phyloP scores from a whole-genome alignment of 1,284 basidiomycete genomes.

The Cryptococcus sp. region DNA sequence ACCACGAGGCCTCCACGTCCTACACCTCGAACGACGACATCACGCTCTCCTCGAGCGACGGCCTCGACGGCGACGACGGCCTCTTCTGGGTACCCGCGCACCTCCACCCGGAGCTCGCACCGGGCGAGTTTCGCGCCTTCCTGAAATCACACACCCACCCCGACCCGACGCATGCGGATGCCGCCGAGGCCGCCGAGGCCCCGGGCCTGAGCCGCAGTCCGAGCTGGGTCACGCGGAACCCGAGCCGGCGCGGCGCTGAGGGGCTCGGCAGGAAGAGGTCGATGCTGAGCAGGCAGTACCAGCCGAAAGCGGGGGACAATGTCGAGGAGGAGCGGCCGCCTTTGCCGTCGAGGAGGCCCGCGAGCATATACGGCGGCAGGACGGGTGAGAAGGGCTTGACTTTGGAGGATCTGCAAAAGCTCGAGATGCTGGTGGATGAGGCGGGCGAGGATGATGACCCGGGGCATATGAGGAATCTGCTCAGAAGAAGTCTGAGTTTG shows the following conservation, averaged over 20 bases:
- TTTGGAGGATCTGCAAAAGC: conserved; percentile 83
- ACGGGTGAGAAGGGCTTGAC: conserved; percentile 67
- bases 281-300: conserved; percentile 86
- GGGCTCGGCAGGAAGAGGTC: conserved; percentile 72
- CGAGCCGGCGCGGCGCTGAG: conserved; percentile 50
- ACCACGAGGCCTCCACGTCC: conserved; percentile 15
- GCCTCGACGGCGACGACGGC: conserved; percentile 35
- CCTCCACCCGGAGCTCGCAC: conserved; percentile 94
- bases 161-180: conserved; percentile 56
- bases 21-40: conserved; percentile 46
- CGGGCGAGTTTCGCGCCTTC: conserved; percentile 90
- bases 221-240: conserved; percentile 40
- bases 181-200: conserved; percentile 31
- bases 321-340: conserved; percentile 65
- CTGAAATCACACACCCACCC: conserved; percentile 79
- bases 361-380: conserved; percentile 57
- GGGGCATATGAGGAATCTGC: conserved; percentile 70
- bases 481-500: conserved; percentile 83
- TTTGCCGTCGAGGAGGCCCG: conserved; percentile 60
- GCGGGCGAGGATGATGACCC: conserved; percentile 79
- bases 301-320: conserved; percentile 69
- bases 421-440: conserved; percentile 89
- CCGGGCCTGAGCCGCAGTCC: conserved; percentile 32
- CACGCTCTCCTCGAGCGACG: conserved; percentile 39
- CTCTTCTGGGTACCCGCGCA: conserved; percentile 98